Base-by-base conservation (phyloP, 2,329 filamentous ascomycete species). In the Fusarium sp. region DNA sequence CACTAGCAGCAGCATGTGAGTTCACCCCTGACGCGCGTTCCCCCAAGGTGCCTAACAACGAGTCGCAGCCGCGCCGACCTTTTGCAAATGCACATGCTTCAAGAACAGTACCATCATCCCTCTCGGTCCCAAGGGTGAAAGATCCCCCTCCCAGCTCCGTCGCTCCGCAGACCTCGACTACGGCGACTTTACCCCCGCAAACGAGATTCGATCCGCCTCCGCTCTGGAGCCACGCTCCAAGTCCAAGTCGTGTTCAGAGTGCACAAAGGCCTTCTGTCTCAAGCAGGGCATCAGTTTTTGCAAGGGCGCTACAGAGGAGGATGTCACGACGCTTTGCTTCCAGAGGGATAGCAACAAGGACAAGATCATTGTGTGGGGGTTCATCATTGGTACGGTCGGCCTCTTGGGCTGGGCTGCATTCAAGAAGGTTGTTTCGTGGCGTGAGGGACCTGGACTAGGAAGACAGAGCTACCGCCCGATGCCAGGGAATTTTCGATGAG, bases 31-130 rank as follows among this genome's bases (percentile, higher is more conserved):
- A 53, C 49, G 7, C 49, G 17, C 29, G 49, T 53, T 35, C 33
- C 35, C n/a, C 33, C 55, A 56, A 31, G 20, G 55, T 42, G 51
- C 58, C 62, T 72, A 65, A 70, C 79, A 79, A 71, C 81, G 36
- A 36, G 31, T 24, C 7, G 63, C 77, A 92, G 90, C 87, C 35
- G 87, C 89, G 49, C 90, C 89, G 20, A 89, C 88, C 2, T 92
- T 92, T 80, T 92, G 90, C 85, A 92, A 92, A 86, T 92, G 90
- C 83, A 92, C 89, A 75, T 92, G 90, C 83, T 91, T 91, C 84
- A 89, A 89, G 75, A 92, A 92, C 84, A 91, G 88, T 85, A 92
- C 90, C 73, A 91, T 92, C 77, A 91, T 92, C 78, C 85, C 88
- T 16, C 86, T 92, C 11, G 88, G 85, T n/a, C 86, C 87, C 5